Evolutionary conservation across 805 yeast species (phyloP).

Genomic region (Ogataea salicorniae): DNA sequence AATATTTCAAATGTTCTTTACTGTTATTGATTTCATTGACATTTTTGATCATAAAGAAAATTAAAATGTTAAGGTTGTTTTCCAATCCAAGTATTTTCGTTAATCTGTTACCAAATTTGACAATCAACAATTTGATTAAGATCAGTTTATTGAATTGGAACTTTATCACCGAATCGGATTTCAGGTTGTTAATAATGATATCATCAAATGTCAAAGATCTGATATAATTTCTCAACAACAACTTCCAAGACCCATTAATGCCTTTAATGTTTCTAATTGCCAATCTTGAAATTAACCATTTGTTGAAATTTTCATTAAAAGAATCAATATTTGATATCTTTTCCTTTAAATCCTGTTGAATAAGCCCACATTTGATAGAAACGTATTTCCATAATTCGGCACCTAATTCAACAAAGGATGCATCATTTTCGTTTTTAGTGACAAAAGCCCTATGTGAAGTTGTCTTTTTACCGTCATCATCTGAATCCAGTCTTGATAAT

Average conservation of each 20-base stretch:
- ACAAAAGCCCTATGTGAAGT: neutral
- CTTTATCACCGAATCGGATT: conserved; percentile 16
- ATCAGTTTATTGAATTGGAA: conserved; percentile 22
- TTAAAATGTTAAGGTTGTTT: conserved; percentile 10
- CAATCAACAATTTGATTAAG: conserved; percentile 13
- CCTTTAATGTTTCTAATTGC: neutral
- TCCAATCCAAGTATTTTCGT: conserved; percentile 10
- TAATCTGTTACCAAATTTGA: conserved; percentile 12
- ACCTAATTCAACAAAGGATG: conserved; percentile 3
- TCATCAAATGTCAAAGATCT: conserved; percentile 13
- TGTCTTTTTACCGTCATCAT: neutral
- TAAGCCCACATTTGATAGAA: conserved; percentile 10
- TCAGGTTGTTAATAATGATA: conserved; percentile 3
- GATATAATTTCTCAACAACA: conserved; percentile 11
- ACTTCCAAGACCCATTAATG: conserved; percentile 9
- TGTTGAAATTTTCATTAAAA: conserved; percentile 9
- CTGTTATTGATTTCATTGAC: conserved; percentile 11
- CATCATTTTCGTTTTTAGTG: conserved; percentile 1
- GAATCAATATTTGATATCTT: conserved; percentile 8
- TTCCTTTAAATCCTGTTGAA: conserved; percentile 7
- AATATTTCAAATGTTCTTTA: conserved; percentile 4
- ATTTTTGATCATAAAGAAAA: conserved; percentile 15
- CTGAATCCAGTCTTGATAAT: conserved; percentile 2
- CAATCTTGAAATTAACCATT: conserved; percentile 15
- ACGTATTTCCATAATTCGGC: conserved; percentile 4